Evolutionary conservation across 2,329 filamentous ascomycete species (phyloP).

Genomic region (Cercospora zeae-maydis): DNA sequence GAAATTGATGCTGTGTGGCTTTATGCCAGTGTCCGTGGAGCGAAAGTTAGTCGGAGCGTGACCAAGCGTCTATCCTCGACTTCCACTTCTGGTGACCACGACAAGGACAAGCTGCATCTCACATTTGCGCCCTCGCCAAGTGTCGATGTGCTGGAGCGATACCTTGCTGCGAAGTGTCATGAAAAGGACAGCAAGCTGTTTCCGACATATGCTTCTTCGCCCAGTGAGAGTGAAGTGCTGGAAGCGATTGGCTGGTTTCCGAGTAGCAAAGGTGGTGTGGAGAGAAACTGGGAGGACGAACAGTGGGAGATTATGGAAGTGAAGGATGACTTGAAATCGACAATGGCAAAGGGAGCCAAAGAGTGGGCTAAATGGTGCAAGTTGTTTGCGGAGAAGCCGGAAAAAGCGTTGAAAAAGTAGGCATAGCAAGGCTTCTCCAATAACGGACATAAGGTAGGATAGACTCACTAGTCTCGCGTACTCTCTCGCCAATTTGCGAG

Average conservation of each 20-base stretch:
- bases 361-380: conserved; percentile 8
- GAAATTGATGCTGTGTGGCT: conserved; percentile 31
- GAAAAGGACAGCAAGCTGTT: conserved; percentile 39
- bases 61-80: conserved; percentile 18
- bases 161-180: conserved; percentile 42
- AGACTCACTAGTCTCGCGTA: neutral
- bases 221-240: conserved; percentile 41
- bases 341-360: conserved; percentile 2
- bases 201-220: conserved; percentile 29
- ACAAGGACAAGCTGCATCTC: conserved; percentile 34
- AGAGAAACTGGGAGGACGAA: conserved; percentile 41
- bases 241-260: conserved; percentile 45
- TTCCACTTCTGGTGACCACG: conserved; percentile 15
- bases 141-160: conserved; percentile 38
- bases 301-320: conserved; percentile 34
- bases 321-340: conserved; percentile 9
- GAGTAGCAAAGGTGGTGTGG: conserved; percentile 34
- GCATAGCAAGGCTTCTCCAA: neutral
- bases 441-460: neutral
- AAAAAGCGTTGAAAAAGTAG: conserved; percentile 7
- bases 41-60: conserved; percentile 23
- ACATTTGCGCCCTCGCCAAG: conserved; percentile 39
- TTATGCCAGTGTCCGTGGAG: conserved; percentile 46
- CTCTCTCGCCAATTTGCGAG: conserved; percentile 14
- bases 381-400: conserved; percentile 9